phyloP scores from a whole-genome alignment of 1,284 basidiomycete species.

The Puccinia horiana region DNA sequence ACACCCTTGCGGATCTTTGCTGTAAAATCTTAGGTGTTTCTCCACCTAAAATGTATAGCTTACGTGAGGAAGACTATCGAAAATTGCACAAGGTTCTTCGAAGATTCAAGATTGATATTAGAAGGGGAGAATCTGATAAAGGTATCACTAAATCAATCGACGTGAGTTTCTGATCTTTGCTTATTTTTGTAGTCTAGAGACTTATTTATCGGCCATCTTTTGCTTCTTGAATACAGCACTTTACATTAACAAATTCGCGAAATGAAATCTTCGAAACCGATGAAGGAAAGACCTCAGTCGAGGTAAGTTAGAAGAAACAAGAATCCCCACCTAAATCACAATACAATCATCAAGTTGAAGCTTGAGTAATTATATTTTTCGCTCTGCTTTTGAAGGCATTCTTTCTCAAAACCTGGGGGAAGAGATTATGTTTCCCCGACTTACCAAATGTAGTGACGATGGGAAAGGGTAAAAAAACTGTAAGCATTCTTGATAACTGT shows the following conservation, averaged over 20 bases:
- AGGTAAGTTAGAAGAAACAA: slow-evolving; percentile 29
- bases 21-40: not conserved
- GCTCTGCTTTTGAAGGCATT: not conserved
- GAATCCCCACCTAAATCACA: too few relatives aligned
- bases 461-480: slow-evolving; percentile 37
- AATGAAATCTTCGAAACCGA: slow-evolving; percentile 37
- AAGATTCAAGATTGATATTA: slow-evolving; percentile 30
- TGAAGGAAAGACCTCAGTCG: slow-evolving; percentile 9
- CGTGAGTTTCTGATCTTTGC: not conserved
- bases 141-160: slow-evolving; percentile 29
- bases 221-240: not conserved
- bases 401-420: slow-evolving; percentile 31
- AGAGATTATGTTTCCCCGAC: not conserved
- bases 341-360: too few relatives aligned
- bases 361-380: too few relatives aligned
- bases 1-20: slow-evolving; percentile 24
- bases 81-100: slow-evolving; percentile 1
- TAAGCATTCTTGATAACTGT: not conserved
- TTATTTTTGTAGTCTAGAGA: not conserved
- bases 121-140: slow-evolving; percentile 8
- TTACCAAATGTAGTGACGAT: slow-evolving; percentile 35
- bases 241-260: slow-evolving; percentile 25
- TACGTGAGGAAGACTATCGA: slow-evolving; percentile 7
- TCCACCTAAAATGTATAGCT: not conserved
- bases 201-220: not conserved